phyloP scores from a whole-genome alignment of 148 eudicot genomes.

The Mesembryanthemum crystallinum region DNA sequence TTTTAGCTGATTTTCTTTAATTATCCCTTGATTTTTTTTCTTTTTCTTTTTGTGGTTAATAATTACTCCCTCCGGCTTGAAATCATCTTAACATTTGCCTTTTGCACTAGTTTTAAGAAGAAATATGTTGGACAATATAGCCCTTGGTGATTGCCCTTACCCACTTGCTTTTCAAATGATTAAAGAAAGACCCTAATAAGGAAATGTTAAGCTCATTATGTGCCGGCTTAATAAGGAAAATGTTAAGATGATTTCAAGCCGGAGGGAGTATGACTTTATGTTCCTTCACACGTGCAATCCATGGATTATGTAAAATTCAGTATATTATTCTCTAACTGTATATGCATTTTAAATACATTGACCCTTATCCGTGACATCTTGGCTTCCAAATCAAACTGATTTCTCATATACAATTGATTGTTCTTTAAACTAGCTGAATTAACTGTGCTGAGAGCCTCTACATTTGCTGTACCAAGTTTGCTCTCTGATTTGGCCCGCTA shows the following conservation, averaged over 20 bases:
- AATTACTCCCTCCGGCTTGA: too few relatives aligned
- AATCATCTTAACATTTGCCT: too few relatives aligned
- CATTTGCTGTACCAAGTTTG: not conserved
- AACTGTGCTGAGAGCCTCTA: not conserved
- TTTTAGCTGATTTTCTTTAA: not conserved
- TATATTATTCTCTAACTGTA: not conserved
- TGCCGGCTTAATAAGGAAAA: too few relatives aligned
- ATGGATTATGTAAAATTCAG: not conserved
- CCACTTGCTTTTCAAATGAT: too few relatives aligned
- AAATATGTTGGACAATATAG: too few relatives aligned
- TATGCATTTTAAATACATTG: not conserved
- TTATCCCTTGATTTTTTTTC: not conserved
- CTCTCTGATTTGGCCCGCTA: not conserved
- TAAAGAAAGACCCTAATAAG: too few relatives aligned
- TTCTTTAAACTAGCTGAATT: conserved; percentile 1
- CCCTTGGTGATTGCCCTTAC: too few relatives aligned
- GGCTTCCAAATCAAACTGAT: not conserved
- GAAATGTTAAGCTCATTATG: too few relatives aligned
- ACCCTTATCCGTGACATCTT: not conserved
- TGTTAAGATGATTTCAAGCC: too few relatives aligned
- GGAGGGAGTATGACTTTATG: not conserved
- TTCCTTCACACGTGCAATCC: too few relatives aligned
- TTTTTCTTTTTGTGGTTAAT: not conserved
- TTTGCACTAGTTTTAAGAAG: too few relatives aligned
- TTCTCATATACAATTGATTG: not conserved